A percentile compares a stretch with the other conserved stretches of the same genome.
Evolutionary conservation across 2,329 filamentous ascomycete genomes (phyloP).

Genomic region (Pestalotiopsis sp.): DNA sequence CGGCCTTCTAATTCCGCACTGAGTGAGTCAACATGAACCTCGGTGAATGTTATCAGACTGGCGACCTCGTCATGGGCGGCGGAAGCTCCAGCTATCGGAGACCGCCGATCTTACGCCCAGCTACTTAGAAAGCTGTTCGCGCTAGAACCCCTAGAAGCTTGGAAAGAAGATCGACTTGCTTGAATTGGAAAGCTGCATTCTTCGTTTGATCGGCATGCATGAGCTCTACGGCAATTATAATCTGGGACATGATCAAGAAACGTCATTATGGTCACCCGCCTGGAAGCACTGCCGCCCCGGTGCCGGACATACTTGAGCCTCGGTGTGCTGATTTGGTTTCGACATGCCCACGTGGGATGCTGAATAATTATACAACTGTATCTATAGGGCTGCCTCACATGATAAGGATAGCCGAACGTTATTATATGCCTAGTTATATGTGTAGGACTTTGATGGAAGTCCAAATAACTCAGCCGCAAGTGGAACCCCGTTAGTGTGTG

Average conservation of each 20-base stretch:
- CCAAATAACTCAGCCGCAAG: background rate
- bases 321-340: conserved; percentile 3
- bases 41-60: background rate
- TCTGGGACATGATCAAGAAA: background rate
- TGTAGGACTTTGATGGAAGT: background rate
- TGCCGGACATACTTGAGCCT: background rate
- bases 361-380: background rate
- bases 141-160: conserved; percentile 6
- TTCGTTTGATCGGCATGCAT: background rate
- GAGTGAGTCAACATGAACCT: background rate
- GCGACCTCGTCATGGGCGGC: background rate
- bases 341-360: background rate
- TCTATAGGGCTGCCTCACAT: background rate
- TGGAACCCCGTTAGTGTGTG: background rate
- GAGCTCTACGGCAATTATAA: background rate
- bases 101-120: background rate
- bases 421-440: background rate
- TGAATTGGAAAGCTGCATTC: background rate
- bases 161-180: background rate
- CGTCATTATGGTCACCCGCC: background rate
- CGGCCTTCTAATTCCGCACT: background rate
- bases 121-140: background rate
- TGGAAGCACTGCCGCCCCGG: background rate
- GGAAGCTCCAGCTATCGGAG: background rate
- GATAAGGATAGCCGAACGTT: background rate